Evolutionary conservation across 768 basidiomycete genomes (phyloP).

Genomic region (Lyophyllum decastes): DNA sequence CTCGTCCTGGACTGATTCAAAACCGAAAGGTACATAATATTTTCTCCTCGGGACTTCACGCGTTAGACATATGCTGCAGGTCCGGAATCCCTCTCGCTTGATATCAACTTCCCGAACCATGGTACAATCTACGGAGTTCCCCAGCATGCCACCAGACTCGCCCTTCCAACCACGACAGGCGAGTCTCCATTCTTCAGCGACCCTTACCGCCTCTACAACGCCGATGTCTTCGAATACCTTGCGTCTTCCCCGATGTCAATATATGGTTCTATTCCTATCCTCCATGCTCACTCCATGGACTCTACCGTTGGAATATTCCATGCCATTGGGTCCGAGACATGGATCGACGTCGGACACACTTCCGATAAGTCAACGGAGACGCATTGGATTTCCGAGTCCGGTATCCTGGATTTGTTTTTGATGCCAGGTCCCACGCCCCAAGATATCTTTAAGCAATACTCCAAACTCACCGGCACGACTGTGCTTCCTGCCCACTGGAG

Average conservation of each 20-base stretch:
- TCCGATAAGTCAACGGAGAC: constrained; percentile 73
- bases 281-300: constrained; percentile 88
- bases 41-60: neutral
- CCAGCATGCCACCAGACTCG: constrained; percentile 90
- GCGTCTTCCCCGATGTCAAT: constrained; percentile 78
- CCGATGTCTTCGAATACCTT: constrained; percentile 96
- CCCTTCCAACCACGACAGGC: constrained; percentile 86
- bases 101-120: constrained; percentile 91
- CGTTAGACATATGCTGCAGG: constrained; percentile 50
- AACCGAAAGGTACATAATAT: constrained; percentile 80
- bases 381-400: constrained; percentile 98
- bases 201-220: constrained; percentile 93
- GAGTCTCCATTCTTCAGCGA: constrained; percentile 77
- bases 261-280: constrained; percentile 89
- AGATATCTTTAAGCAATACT: constrained; percentile 85
- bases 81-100: constrained; percentile 90
- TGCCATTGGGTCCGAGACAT: constrained; percentile 87
- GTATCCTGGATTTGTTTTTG: constrained; percentile 92
- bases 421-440: constrained; percentile 87
- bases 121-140: constrained; percentile 94
- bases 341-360: constrained; percentile 86
- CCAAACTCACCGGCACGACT: constrained; percentile 80
- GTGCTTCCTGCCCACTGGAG: constrained; percentile 91
- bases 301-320: constrained; percentile 93
- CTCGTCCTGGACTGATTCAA: constrained; percentile 85